These are phyloP conservation scores for Sporothrix mexicana DNA, from an alignment of 2,329 filamentous ascomycete genomes.

Conservation along the genomic window DNA sequence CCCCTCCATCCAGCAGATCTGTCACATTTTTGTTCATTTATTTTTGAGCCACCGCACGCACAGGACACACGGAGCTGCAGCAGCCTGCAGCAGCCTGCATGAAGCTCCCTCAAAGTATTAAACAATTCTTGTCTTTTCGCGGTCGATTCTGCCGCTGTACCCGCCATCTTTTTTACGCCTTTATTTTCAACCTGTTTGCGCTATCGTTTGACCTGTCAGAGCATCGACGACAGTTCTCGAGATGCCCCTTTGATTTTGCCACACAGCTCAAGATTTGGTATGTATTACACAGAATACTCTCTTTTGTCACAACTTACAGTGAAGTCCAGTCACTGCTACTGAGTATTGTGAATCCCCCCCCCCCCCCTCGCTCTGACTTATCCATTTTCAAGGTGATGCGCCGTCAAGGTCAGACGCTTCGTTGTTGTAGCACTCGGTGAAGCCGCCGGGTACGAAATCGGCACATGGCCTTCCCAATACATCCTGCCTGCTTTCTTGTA, in stretches of 20 bases:
- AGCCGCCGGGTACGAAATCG: constrained; percentile 21
- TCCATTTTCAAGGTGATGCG: neutral
- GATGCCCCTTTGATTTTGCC: neutral
- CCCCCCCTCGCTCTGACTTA: neutral
- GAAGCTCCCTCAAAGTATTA: constrained; percentile 14
- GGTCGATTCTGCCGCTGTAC: constrained; percentile 35
- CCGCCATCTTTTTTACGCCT: constrained; percentile 25
- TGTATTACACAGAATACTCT: no score
- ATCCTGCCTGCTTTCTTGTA: constrained; percentile 12
- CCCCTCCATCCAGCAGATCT: constrained; percentile 29
- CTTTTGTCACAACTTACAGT: neutral
- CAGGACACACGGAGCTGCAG: constrained; percentile 29
- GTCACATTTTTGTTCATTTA: constrained; percentile 32
- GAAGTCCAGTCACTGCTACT: no score
- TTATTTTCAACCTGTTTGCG: constrained; percentile 2
- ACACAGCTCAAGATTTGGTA: neutral
- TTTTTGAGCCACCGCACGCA: constrained; percentile 26
- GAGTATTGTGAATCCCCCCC: neutral
- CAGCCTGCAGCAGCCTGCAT: constrained; percentile 30
- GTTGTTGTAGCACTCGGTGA: constrained; percentile 28
- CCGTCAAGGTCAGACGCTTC: constrained; percentile 4
- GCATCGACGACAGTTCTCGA: no score
- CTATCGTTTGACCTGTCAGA: neutral
- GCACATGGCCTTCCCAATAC: constrained; percentile 3
- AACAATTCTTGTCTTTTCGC: constrained; percentile 17